Base-by-base conservation (phyloP, 1,284 basidiomycete genomes). In the Inonotus obliquus region DNA sequence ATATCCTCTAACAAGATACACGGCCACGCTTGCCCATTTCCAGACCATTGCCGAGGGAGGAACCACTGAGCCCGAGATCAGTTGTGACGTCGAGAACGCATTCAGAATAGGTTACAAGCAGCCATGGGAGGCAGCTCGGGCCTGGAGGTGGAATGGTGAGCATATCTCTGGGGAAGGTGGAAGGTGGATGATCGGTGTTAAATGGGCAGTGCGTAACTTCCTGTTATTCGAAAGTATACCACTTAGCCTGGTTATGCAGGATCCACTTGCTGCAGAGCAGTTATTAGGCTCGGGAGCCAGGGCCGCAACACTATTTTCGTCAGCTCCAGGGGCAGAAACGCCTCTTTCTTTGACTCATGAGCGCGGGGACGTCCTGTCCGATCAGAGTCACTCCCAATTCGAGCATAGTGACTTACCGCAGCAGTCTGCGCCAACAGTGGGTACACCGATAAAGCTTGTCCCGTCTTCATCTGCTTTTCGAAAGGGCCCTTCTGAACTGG, bases 121-220 rank as follows among this genome's bases (percentile, higher is more conserved):
- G 65, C 77, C 84, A 10, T 83, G 81, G 32, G 87, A 91, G 59
- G 91, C 91, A 0, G 72, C 88, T 63, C 77, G 91, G 11, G 89
- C 91, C 1, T 82, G 91, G 13, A 76, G 87, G 54, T 88, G 88
- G 73, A 92, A 87, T 65, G 91, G 91, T 0, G 91, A 92, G 52
- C 74, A 91, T 0, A 69, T 93, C 13, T 61, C 52, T 27, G 63
- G 63, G 14, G 63, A 64, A 23, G 77, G 81, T 19, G 89, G 89
- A 1, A 80, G 77, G 53, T 90, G 85, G 80, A 93, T 93, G 89
- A 76, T 93, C 48, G 91, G 91, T 7, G 84, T 82, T 54, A 92
- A 92, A 74, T 89, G 86, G 85, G 86, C 86, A 32, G 88, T 89
- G 68, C 63, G 86, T 81, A 0, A 14, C 57, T 17, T 39, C 38